Base-by-base conservation (phyloP, 768 basidiomycete genomes). In the Boletus coccyginus region DNA sequence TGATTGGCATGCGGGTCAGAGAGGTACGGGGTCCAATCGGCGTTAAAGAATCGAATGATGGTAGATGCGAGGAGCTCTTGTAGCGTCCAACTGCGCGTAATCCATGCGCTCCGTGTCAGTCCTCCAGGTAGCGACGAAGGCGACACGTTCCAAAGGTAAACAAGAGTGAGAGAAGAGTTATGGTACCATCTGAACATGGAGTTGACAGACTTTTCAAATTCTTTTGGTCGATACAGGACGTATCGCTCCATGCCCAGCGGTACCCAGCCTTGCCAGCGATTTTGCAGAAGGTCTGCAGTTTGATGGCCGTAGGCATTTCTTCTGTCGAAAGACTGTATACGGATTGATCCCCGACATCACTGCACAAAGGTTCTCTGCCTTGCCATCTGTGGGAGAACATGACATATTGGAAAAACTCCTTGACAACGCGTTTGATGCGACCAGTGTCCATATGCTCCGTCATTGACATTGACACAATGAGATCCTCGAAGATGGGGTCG, bases 311-410 rank as follows among this genome's bases (percentile, higher is more conserved):
- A 12, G 32, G 47, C 0, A 43, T 39, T 3, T 24, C 17, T 14
- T 43, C 53, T 9, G 36, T 40, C 43, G 29, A 6, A 21, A 52
- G 60, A 31, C 6, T 13, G 31, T 60, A 60, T n/a, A 57, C 36
- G 5, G 53, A 55, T 45, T 40, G 40, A 7, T 49, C 42, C n/a
- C 11, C 29, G 16, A 59, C 35, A 14, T 54, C 52, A 11, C 16
- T 14, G 31, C 12, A 46, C 5, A 53, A 29, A 32, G 55, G 58
- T 17, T 62, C 61, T 21, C 16, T 51, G 17, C 13, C 44, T 50
- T 56, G 38, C 60, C 57, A 61, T n/a, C 45, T 50, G 32, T 59
- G 60, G 11, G 61, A 62, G 35, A 62, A 56, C 55, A 60, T 59
- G 32, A 46, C 61, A 14, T 60, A 62, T 38, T 13, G 49, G 39